Evolutionary conservation across 2,329 filamentous ascomycete genomes (phyloP).

Genomic region (Neopestalotiopsis rosae): DNA sequence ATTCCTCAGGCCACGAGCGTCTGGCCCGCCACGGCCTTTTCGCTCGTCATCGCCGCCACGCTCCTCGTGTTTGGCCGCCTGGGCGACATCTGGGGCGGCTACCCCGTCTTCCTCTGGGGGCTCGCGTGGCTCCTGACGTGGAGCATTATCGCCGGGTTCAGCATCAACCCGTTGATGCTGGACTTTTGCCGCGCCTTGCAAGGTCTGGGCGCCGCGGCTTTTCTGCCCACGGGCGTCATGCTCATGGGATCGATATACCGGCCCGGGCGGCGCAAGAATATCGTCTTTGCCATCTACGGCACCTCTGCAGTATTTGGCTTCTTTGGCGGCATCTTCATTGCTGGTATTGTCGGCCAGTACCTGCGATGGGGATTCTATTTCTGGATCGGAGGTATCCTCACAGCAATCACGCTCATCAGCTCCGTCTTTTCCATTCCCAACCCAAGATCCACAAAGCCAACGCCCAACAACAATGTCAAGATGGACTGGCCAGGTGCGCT

Average conservation of each 20-base stretch:
- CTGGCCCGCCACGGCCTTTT: constrained; percentile 69
- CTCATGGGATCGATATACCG: constrained; percentile 69
- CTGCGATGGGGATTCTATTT: constrained; percentile 71
- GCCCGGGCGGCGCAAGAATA: constrained; percentile 71
- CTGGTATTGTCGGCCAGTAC: constrained; percentile 64
- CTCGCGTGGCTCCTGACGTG: constrained; percentile 70
- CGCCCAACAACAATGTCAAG: constrained; percentile 38
- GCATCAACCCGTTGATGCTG: constrained; percentile 70
- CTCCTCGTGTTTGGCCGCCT: constrained; percentile 69
- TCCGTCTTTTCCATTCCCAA: constrained; percentile 27
- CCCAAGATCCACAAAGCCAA: constrained; percentile 22
- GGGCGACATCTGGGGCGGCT: constrained; percentile 68
- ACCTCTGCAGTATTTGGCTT: constrained; percentile 60
- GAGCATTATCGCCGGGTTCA: constrained; percentile 74
- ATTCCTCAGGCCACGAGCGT: constrained; percentile 66
- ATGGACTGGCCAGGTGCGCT: constrained; percentile 74
- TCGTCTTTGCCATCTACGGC: constrained; percentile 64
- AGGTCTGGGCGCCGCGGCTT: constrained; percentile 75
- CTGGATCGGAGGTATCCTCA: constrained; percentile 60
- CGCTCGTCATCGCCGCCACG: constrained; percentile 57
- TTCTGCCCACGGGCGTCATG: constrained; percentile 71
- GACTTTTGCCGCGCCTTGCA: constrained; percentile 76
- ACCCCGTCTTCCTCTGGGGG: constrained; percentile 64
- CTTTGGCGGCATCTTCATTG: constrained; percentile 68
- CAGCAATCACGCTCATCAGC: constrained; percentile 29